Base-by-base conservation (phyloP, 768 basidiomycete species). In the Podaxis mareebaensis region DNA sequence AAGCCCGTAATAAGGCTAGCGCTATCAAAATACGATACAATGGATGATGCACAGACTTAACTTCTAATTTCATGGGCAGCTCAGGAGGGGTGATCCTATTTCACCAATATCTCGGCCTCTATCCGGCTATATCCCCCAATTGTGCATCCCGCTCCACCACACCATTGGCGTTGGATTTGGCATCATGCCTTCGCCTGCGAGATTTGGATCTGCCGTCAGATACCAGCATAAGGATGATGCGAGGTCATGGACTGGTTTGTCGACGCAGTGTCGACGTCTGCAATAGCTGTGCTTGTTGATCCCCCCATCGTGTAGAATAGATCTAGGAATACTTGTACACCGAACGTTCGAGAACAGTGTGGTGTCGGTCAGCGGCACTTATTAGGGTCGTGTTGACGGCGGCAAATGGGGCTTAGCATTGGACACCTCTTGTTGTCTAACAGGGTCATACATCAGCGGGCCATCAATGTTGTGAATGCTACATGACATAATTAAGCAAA, bases 1-100 rank as follows among this genome's bases (percentile, higher is more conserved):
- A 92, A 77, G 79, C 84, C 53, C 88, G 90, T 59, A 87, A 81
- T 71, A 87, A 89, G 53, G 76, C 81, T 13, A 83, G 83, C 55
- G 87, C 82, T 13, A 87, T 91, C 78, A 93, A 91, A 77, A 88
- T 92, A 71, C 89, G 91, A 51, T 87, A 88, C 71, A 83, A 86
- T 70, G 89, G 89, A 74, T 92, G 79, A 76, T 74, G 42, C 17
- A 12, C 24, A 24, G 28, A 44, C 38, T 61, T 11, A 26, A 42
- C 30, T 54, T 61, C 60, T 24, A 52, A 44, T 36, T 56, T 22
- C 17, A 54, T 44, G 28, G 22, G 38, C 20, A 52, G 30, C 38
- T 49, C 42, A 20, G 30, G 40, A 20, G 54, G 12, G 42, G 10
- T 33, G 36, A 22, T 63, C 15, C 61, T 39, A 17, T 63, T 56